phyloP scores from a whole-genome alignment of 1,284 basidiomycete species.

The Ceratobasidium sp. region DNA sequence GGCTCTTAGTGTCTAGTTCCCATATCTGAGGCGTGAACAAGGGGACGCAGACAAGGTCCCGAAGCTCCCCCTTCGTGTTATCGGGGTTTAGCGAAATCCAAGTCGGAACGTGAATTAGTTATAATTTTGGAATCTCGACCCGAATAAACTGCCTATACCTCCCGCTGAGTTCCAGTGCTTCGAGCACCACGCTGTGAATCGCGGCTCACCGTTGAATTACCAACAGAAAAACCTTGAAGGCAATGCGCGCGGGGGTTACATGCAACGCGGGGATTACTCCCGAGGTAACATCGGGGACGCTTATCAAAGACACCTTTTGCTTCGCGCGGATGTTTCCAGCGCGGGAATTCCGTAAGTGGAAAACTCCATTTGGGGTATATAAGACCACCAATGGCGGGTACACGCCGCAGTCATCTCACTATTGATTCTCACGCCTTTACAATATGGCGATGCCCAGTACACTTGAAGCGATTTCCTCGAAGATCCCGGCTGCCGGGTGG shows the following conservation, averaged over 20 bases:
- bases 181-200: too few species aligned
- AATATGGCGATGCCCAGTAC: background rate
- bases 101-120: too few species aligned
- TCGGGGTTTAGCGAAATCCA: background rate
- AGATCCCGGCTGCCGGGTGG: background rate
- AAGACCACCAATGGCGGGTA: background rate
- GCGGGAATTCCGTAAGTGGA: background rate
- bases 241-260: background rate
- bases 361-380: background rate
- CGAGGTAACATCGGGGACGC: background rate
- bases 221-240: background rate
- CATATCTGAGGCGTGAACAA: slow-evolving; percentile 17
- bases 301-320: background rate
- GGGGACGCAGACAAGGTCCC: background rate
- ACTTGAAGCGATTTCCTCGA: background rate
- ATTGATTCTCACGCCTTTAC: background rate
- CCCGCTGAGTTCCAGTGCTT: too few species aligned
- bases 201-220: background rate
- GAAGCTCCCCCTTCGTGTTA: slow-evolving; percentile 8
- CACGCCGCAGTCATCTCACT: background rate
- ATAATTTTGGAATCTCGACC: too few species aligned
- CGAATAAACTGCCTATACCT: too few species aligned
- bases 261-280: background rate
- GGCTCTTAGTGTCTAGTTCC: slow-evolving; percentile 14
- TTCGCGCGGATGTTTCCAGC: background rate